Percentiles rank a stretch among this genome's conserved stretches.
Conservation (phyloP, 2,329 filamentous ascomycete genomes). For the Fusarium sororula region DNA sequence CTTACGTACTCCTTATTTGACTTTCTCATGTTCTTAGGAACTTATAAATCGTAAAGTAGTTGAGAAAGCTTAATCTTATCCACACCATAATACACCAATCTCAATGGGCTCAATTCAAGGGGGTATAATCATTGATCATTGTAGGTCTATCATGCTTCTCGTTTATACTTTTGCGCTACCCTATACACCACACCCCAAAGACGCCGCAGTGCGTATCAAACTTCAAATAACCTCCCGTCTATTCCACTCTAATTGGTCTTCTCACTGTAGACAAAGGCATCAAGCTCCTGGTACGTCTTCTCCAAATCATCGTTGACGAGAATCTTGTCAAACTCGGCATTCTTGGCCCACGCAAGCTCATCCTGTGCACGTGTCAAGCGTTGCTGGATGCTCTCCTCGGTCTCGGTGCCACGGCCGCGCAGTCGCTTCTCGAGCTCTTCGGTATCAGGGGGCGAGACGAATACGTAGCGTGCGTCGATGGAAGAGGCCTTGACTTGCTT, state of each 20-base stretch:
- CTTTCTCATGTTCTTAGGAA: not conserved
- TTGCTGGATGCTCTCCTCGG: constrained; percentile 75
- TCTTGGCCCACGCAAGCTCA: constrained; percentile 78
- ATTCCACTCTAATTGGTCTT: constrained; percentile 15
- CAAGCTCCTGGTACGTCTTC: constrained; percentile 62
- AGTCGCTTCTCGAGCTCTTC: constrained; percentile 79
- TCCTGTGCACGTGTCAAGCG: constrained; percentile 75
- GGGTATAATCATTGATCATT: constrained; percentile 27
- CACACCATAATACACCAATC: not conserved
- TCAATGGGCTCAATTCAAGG: not conserved
- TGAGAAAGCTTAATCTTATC: not conserved
- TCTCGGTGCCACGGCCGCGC: constrained; percentile 79
- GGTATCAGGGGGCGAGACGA: constrained; percentile 81
- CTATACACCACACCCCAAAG: not conserved
- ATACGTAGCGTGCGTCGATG: constrained; percentile 82
- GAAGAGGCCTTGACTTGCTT: constrained; percentile 88
- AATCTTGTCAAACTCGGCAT: constrained; percentile 59
- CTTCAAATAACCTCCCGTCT: not conserved
- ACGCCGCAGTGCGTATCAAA: not conserved
- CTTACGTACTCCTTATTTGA: not conserved
- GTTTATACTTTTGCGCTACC: constrained; percentile 6
- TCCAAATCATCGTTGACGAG: constrained; percentile 57
- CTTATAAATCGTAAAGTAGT: not conserved
- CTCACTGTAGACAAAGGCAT: constrained; percentile 55
- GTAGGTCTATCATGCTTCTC: constrained; percentile 27